phyloP scores from a whole-genome alignment of 495 filamentous ascomycete species.

The Cercophora samala region DNA sequence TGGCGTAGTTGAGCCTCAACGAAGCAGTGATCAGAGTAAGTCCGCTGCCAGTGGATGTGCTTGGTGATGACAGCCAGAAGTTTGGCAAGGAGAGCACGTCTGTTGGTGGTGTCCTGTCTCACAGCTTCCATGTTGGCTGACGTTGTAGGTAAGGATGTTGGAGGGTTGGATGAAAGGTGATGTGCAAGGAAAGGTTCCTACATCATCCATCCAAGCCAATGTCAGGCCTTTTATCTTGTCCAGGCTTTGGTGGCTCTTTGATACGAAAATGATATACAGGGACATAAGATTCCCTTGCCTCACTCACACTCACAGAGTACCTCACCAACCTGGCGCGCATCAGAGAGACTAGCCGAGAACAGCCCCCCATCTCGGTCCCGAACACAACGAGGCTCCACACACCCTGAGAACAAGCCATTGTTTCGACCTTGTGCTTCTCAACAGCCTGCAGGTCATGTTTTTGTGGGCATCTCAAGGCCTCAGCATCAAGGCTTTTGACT shows the following conservation, averaged over 20 bases:
- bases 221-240: too few species aligned
- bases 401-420: neutral
- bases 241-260: too few species aligned
- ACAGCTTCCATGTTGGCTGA: neutral
- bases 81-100: neutral
- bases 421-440: neutral
- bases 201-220: too few species aligned
- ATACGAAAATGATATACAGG: too few species aligned
- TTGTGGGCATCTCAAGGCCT: neutral
- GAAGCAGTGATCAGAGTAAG: neutral
- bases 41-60: neutral
- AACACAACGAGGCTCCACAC: neutral
- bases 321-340: neutral
- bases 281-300: too few species aligned
- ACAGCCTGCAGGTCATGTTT: neutral
- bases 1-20: neutral
- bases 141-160: neutral
- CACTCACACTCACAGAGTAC: neutral
- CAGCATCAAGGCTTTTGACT: neutral
- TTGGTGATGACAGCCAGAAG: neutral
- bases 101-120: conserved; percentile 5
- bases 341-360: neutral
- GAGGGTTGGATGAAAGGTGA: neutral
- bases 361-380: neutral
- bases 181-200: neutral